phyloP scores from a whole-genome alignment of 1,284 basidiomycete genomes.

The Athelia psychrophila region DNA sequence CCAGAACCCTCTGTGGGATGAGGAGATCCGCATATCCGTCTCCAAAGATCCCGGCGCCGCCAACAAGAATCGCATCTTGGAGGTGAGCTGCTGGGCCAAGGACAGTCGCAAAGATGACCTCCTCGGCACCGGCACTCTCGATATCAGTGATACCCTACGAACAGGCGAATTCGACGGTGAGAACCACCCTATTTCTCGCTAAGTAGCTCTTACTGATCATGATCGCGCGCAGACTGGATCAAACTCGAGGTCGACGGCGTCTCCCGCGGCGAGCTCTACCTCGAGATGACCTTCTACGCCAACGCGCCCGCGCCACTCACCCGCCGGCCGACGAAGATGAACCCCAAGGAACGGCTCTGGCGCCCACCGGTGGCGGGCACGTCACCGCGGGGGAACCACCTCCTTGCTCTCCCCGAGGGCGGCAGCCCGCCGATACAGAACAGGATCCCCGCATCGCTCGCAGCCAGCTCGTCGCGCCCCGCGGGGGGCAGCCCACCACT shows the following conservation, averaged over 20 bases:
- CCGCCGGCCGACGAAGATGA: slow-evolving; percentile 36
- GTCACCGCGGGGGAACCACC: slow-evolving; percentile 10
- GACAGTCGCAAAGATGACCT: slow-evolving; percentile 59
- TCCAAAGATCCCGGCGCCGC: slow-evolving; percentile 32
- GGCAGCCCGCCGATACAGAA: neutral
- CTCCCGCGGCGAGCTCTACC: slow-evolving; percentile 66
- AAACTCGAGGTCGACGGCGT: slow-evolving; percentile 51
- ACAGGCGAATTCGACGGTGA: slow-evolving; percentile 77
- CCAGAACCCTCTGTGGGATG: slow-evolving; percentile 77
- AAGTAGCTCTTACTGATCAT: slow-evolving; percentile 3
- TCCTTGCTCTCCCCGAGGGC: slow-evolving; percentile 2
- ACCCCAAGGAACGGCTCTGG: slow-evolving; percentile 38
- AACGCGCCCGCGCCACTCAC: slow-evolving; percentile 50
- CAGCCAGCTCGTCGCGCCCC: neutral
- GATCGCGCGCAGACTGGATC: slow-evolving; percentile 58
- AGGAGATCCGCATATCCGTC: slow-evolving; percentile 63
- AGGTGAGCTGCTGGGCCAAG: slow-evolving; percentile 63
- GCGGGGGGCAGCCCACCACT: neutral
- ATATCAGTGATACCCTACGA: slow-evolving; percentile 63
- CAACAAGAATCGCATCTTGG: slow-evolving; percentile 51
- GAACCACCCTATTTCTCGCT: slow-evolving; percentile 14
- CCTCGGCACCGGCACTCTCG: slow-evolving; percentile 59
- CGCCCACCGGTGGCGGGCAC: slow-evolving; percentile 20
- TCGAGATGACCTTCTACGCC: slow-evolving; percentile 77
- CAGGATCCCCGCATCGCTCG: slow-evolving; percentile 12